Evolutionary conservation across 1,139 yeast genomes (phyloP), one percentile per base, ranked within the genome.

Genomic region (Candida buenavistaensis): DNA sequence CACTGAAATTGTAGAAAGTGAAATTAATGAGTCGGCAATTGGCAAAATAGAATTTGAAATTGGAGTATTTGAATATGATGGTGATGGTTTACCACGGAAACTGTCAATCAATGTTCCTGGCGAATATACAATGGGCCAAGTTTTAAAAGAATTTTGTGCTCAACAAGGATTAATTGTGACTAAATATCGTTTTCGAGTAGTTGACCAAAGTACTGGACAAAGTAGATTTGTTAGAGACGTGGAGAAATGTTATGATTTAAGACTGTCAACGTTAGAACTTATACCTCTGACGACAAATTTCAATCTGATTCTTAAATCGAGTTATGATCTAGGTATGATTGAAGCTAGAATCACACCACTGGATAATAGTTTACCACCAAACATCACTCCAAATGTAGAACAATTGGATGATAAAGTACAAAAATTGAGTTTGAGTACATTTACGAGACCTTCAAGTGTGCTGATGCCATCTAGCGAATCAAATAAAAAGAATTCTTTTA

Each of bases 101-200:
- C 31, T 30, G 3, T 17, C 32, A 3, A 29, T 43, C 21, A 32
- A 26, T 30, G 43, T 37, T 2, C 45, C 40, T 12, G 22, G 28
- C 6, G 45, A 46, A 12, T 47, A 51, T 23, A 57, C 62, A 1
- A 54, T 65, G 16, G 64, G 60, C 3, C 63, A 62, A 15, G 56
- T 64, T 6, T 44, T 67, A 11, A 47, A 52, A 28, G 64, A 63
- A 27, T 57, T 64, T 39, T 67, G 73, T 45, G 24, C 48, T 13
- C 54, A 54, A 23, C 49, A 55, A 23, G 59, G 60, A 5, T 45
- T 68, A 16, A 55, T 60, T 25, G 49, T 61, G 2, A 34, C 52
- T 1, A 52, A 52, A 29, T 44, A 43, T 30, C 30, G 43, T 26
- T 45, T 45, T 22, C 43, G 34, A 29, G 24, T 34, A 12, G 38